Evolutionary conservation across 1,284 basidiomycete genomes (phyloP).

Genomic region (Ceratobasidium sp.): DNA sequence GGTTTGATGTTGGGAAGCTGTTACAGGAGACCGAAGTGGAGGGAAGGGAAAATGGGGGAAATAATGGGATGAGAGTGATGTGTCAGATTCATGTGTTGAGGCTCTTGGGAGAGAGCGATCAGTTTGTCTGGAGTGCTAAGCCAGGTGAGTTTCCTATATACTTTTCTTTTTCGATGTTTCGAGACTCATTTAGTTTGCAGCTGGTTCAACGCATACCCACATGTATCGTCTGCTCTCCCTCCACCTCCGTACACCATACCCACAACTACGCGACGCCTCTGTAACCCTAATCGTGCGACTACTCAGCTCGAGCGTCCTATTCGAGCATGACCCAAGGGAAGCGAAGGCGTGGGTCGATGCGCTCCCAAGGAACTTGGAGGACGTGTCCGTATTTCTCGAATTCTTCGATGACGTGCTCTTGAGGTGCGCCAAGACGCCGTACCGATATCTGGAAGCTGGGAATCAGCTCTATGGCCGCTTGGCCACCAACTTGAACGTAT

Average conservation of each 20-base stretch:
- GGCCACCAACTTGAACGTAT: slow-evolving; percentile 25
- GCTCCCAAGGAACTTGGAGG: slow-evolving; percentile 67
- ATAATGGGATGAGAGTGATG: slow-evolving; percentile 65
- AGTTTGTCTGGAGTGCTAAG: slow-evolving; percentile 83
- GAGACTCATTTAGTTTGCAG: slow-evolving; percentile 53
- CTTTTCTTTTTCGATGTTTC: not conserved
- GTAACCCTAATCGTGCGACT: slow-evolving; percentile 70
- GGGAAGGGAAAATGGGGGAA: slow-evolving; percentile 44
- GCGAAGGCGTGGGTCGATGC: slow-evolving; percentile 81
- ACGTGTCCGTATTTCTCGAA: slow-evolving; percentile 69
- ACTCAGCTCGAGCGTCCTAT: slow-evolving; percentile 79
- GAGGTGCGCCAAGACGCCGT: slow-evolving; percentile 86
- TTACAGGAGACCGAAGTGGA: slow-evolving; percentile 66
- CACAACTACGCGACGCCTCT: slow-evolving; percentile 70
- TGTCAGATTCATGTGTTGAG: slow-evolving; percentile 85
- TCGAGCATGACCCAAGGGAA: slow-evolving; percentile 84
- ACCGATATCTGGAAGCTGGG: slow-evolving; percentile 86
- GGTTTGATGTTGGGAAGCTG: slow-evolving; percentile 89
- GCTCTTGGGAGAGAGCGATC: slow-evolving; percentile 76
- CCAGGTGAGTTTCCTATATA: slow-evolving; percentile 63
- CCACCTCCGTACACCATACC: slow-evolving; percentile 66
- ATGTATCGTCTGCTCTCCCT: slow-evolving; percentile 77
- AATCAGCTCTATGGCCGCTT: slow-evolving; percentile 40
- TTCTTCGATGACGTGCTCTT: slow-evolving; percentile 92
- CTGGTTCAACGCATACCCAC: slow-evolving; percentile 57